phyloP scores from a whole-genome alignment of 257 asterid genomes.

The Jasminum sambac region DNA sequence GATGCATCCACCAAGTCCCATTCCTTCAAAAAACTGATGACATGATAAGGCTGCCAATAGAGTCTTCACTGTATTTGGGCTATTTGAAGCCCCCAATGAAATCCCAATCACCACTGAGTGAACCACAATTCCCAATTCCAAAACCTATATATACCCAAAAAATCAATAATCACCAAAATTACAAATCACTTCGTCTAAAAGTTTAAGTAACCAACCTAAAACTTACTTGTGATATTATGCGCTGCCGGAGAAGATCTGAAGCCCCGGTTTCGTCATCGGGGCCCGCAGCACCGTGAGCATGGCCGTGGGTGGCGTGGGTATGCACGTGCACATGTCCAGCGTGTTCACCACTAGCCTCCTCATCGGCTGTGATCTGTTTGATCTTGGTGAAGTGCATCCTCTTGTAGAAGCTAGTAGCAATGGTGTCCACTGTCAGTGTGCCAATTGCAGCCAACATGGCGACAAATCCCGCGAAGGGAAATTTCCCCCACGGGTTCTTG shows the following conservation, averaged over 20 bases:
- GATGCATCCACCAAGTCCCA: conserved; percentile 75
- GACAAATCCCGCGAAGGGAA: conserved; percentile 49
- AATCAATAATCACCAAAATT: not conserved
- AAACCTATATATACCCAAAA: conserved; percentile 34
- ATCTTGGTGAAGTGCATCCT: conserved; percentile 24
- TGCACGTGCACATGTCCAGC: conserved; percentile 30
- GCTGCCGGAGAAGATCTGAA: conserved; percentile 48
- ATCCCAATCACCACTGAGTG: conserved; percentile 64
- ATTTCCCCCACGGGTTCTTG: conserved; percentile 41
- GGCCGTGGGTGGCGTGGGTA: conserved; percentile 34
- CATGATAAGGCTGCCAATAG: conserved; percentile 53
- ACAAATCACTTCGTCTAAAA: not conserved
- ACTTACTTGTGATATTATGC: conserved; percentile 55
- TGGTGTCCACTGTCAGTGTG: conserved; percentile 42
- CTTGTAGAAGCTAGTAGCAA: conserved; percentile 40
- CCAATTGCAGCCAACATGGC: conserved; percentile 45
- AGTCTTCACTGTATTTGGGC: conserved; percentile 43
- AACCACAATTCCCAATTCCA: conserved; percentile 63
- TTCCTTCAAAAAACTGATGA: conserved; percentile 69
- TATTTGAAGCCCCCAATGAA: conserved; percentile 53
- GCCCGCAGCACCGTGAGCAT: conserved; percentile 29
- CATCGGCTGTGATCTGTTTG: conserved; percentile 28
- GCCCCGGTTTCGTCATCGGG: conserved; percentile 14
- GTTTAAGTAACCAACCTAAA: conserved; percentile 23
- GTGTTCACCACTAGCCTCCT: conserved; percentile 23